Evolutionary conservation across 2,329 filamentous ascomycete genomes (phyloP), one percentile per base, ranked within the genome.

Genomic region (Colletotrichum scovillei): DNA sequence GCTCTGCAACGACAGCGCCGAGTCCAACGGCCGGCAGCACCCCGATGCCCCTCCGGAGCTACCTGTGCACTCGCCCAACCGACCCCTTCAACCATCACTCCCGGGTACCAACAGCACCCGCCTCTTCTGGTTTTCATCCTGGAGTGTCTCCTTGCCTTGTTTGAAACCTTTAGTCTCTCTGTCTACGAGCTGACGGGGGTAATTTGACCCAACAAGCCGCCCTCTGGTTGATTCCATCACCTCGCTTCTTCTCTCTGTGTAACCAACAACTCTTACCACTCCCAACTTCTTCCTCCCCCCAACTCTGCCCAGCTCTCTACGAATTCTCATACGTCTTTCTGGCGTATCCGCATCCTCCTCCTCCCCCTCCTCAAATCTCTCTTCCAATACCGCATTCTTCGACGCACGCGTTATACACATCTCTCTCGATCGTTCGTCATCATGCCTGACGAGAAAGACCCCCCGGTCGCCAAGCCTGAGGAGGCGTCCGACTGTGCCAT

Each of bases 401-500:
- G 6, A n/a, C 9, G 7, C 16, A 32, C 42, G 28, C 9, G 52
- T 19, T 28, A 22, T 24, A 35, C 12, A 53, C 42, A 35, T 26
- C 49, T 22, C 16, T 22, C 19, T 11, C 49, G 46, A 56, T 19
- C 28, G 14, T 26, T 38, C 49, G 30, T 35, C 59, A 32, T 22
- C 42, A 72, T 72, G 68, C 63, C 72, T 30, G 63, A 66, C 22
- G n/a, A 53, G 56, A 59, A 75, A n/a, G 49, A 53, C 28, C 32
- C 66, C 35, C 68, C 65, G 8, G 19, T 62, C n/a, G 19, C 26
- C 46, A 58, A 63, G 38, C 8, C 28, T 6, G 52, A 28, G 5
- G 63, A 67, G 12, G 66, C 24, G 6, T 63, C 57, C 28, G 72
- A 76, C 38, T 78, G 78, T 63, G 84, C 83, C 65, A 81, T 85